A percentile compares a stretch with the other conserved stretches of the same genome.
These are phyloP conservation scores for Logfia minima DNA, from an alignment of 129 eudicot species.

Conservation along the genomic window DNA sequence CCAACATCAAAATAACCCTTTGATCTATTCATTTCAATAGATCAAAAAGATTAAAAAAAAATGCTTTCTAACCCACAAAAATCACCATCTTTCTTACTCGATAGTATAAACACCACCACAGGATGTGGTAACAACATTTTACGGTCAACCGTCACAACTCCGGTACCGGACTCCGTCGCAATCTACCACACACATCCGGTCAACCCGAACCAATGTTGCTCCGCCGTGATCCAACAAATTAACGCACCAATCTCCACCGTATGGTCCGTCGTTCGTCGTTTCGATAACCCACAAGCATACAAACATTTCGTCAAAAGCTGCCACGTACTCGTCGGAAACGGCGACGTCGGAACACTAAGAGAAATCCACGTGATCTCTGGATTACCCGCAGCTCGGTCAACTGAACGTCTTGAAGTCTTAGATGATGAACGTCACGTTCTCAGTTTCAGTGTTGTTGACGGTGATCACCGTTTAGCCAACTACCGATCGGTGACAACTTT, in stretches of 20 bases:
- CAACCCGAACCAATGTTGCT: conserved; percentile 74
- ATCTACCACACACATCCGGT: conserved; percentile 59
- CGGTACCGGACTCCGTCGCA: conserved; percentile 62
- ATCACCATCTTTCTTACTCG: conserved; percentile 54
- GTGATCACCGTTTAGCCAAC: conserved; percentile 78
- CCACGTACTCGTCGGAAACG: conserved; percentile 62
- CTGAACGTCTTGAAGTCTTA: conserved; percentile 72
- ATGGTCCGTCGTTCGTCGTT: conserved; percentile 86
- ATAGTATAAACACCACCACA: conserved; percentile 42
- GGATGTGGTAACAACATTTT: conserved; percentile 9
- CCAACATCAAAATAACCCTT: background rate
- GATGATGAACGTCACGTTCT: conserved; percentile 79
- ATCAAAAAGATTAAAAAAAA: background rate
- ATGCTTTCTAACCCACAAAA: conserved; percentile 58
- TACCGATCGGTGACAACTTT: conserved; percentile 78
- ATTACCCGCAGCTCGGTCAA: conserved; percentile 71
- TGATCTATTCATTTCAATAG: background rate
- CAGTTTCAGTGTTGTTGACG: conserved; percentile 86
- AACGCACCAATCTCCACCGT: conserved; percentile 68
- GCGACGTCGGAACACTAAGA: conserved; percentile 71
- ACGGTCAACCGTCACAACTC: conserved; percentile 25
- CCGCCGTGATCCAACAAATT: conserved; percentile 69
- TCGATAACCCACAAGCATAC: conserved; percentile 91
- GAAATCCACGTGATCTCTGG: conserved; percentile 84
- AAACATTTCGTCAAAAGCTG: conserved; percentile 88